Evolutionary conservation across 2,329 filamentous ascomycete species (phyloP), one percentile per base, ranked within the genome.

Genomic region (Geosmithia flava): DNA sequence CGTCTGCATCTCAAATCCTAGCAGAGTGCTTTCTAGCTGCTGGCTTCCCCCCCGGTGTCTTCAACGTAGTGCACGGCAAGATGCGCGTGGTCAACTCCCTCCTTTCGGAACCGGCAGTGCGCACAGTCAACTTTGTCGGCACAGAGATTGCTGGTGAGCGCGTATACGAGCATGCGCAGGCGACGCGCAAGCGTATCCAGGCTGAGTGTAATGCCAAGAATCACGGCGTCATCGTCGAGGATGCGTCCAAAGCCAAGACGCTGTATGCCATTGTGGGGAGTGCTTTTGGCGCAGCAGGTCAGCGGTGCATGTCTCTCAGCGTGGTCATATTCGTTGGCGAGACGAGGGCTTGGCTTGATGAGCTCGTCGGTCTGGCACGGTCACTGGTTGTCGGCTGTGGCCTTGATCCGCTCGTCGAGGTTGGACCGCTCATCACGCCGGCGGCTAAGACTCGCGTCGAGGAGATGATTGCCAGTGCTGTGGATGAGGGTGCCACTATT

Each of bases 91-190:
- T 89, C 48, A 80, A 88, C 66, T 88, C 87, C 65, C 82, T 89
- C 59, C 74, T 88, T 47, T 84, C 88, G 58, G 81, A 85, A 59
- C 84, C 84, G 17, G 72, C 73, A 52, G 85, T 89, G 72, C 87
- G 87, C 72, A 84, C 84, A 44, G 76, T 89, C 57, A 82, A 76
- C 62, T 89, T 89, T 57, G 84, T 89, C 40, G 84, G 84, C 51
- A 78, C 80, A 65, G 87, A 88, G 71, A 83, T 83, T 70, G 84
- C 84, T n/a, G 84, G 84, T 59, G 82, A 87, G 66, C 88, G 88
- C 68, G 88, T 89, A 62, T 88, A 80, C 64, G 63, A 70, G 44
- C 76, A 83, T 48, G 84, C 77, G n/a, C 84, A 81, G 2, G 83
- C 82, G 55, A 85, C 87, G 56, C 84, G 84, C 58, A 89, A 89